phyloP scores from a whole-genome alignment of 495 filamentous ascomycete genomes.

The Daldinia grandis region DNA sequence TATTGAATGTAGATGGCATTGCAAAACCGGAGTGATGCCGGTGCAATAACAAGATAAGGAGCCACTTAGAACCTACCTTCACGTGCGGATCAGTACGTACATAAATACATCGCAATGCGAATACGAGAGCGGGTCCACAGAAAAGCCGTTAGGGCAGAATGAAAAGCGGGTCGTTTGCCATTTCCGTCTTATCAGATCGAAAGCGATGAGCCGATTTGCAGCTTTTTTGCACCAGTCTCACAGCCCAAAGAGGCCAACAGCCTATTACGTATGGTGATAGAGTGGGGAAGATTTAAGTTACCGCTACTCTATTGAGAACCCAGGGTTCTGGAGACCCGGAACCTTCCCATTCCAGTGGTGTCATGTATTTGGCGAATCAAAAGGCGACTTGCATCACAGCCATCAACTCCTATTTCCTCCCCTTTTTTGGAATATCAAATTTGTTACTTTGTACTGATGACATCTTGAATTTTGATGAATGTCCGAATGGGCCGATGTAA shows the following conservation, averaged over 20 bases:
- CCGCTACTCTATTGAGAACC: slow-evolving; percentile 16
- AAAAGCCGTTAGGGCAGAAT: slow-evolving; percentile 24
- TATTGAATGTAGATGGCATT: not conserved
- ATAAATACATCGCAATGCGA: slow-evolving; percentile 26
- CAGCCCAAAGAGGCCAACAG: slow-evolving; percentile 23
- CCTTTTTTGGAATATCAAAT: slow-evolving; percentile 17
- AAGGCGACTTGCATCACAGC: slow-evolving; percentile 5
- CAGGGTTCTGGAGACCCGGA: slow-evolving; percentile 36
- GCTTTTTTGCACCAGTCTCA: slow-evolving; percentile 7
- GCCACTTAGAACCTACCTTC: not conserved
- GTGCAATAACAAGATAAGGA: not conserved
- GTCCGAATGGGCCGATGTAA: slow-evolving; percentile 35
- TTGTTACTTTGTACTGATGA: slow-evolving; percentile 20
- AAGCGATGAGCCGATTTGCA: slow-evolving; percentile 35
- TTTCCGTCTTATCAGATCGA: slow-evolving; percentile 41
- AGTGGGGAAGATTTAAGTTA: slow-evolving; percentile 1
- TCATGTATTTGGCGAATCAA: slow-evolving; percentile 34
- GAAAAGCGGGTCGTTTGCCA: slow-evolving; percentile 25
- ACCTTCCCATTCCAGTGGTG: slow-evolving; percentile 37
- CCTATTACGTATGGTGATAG: slow-evolving; percentile 20
- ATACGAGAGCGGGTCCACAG: slow-evolving; percentile 19
- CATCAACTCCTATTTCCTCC: slow-evolving; percentile 23
- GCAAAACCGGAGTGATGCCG: not conserved
- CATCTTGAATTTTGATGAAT: slow-evolving; percentile 3
- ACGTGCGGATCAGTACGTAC: not conserved